Base-by-base conservation (phyloP, 2,329 filamentous ascomycete genomes). In the Emericellopsis atlantica region DNA sequence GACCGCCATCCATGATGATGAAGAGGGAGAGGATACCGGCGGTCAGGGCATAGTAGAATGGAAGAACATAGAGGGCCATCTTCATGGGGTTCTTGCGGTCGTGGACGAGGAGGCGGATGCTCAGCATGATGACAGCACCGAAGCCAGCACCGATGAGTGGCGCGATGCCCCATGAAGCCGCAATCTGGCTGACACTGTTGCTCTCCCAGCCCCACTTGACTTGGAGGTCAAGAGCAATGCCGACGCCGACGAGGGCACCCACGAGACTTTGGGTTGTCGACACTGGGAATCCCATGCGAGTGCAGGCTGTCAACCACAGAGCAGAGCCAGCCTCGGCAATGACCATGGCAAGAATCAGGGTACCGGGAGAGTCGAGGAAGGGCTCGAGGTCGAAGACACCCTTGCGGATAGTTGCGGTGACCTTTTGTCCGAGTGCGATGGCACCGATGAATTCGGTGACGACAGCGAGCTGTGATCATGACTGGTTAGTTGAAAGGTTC, bases 41-140 rank as follows among this genome's bases (percentile, higher is more conserved):
- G 6, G 50, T 54, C 37, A 55, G 44, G 2, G 51, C 51, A 2
- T 46, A 45, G 38, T 54, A 55, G 40, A 54, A 49, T 22, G 52
- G 50, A 2, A 51, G 45, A 5, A 43, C 44, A 34, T 41, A 42
- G 26, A 52, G 21, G 31, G 49, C 49, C 32, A 40, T 43, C 38
- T 48, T 36, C 18, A 52, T 43, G 4, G 50, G 41, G 11, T 50
- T 32, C 26, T 43, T 21, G 26, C 49, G 48, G 39, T 44, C 43
- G 22, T 40, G 37, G 11, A 72, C 53, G 40, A 69, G 60, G 47
- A 63, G 66, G 31, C 59, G 63, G 12, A 74, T 81, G 45, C 82
- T 65, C 70, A 65, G 68, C 67, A 84, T 84, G 59, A 84, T 81
- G 52, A 59, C 64, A 26, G 78, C 72, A 45, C 53, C 78, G 45